Evolutionary conservation across 768 basidiomycete species (phyloP).

Genomic region (Trametes gibbosa): DNA sequence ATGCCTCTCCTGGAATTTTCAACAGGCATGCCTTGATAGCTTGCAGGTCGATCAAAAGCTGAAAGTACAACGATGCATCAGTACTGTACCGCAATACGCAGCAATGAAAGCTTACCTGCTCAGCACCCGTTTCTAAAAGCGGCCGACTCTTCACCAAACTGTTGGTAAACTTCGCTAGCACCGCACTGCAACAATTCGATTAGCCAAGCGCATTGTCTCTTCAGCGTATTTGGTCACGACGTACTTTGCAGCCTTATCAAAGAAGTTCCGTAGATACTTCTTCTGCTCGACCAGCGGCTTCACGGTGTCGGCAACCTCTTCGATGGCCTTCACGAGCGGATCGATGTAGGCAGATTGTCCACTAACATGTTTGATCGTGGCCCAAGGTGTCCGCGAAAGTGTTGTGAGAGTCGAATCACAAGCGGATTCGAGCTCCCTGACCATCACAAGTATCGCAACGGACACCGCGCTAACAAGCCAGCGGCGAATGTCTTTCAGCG

Average conservation of each 20-base stretch:
- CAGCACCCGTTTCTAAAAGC: constrained; percentile 88
- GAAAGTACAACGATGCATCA: not conserved
- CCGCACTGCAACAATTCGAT: constrained; percentile 46
- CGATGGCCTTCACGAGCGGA: constrained; percentile 72
- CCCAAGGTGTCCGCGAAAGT: constrained; percentile 80
- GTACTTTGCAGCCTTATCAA: constrained; percentile 91
- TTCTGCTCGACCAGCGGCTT: constrained; percentile 88
- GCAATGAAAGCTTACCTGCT: constrained; percentile 69
- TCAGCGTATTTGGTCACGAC: constrained; percentile 3
- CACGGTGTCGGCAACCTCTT: constrained; percentile 73
- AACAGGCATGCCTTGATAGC: constrained; percentile 78
- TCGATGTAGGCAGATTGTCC: constrained; percentile 80
- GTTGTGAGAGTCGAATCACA: constrained; percentile 77
- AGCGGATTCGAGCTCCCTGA: constrained; percentile 83
- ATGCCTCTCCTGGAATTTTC: constrained; percentile 75
- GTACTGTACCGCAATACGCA: too few species aligned
- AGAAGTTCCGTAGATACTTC: constrained; percentile 89
- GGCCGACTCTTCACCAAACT: constrained; percentile 88
- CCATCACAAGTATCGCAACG: constrained; percentile 70
- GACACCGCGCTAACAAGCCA: constrained; percentile 67
- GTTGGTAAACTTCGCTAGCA: constrained; percentile 86
- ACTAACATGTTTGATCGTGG: constrained; percentile 75
- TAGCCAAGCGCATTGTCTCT: not conserved
- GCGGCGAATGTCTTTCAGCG: not conserved
- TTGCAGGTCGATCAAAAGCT: constrained; percentile 91